Percentiles rank a stretch among this genome's conserved stretches.
Conservation (phyloP, 192 early-diverging fungal species). For the Chytriomyces sp. region DNA sequence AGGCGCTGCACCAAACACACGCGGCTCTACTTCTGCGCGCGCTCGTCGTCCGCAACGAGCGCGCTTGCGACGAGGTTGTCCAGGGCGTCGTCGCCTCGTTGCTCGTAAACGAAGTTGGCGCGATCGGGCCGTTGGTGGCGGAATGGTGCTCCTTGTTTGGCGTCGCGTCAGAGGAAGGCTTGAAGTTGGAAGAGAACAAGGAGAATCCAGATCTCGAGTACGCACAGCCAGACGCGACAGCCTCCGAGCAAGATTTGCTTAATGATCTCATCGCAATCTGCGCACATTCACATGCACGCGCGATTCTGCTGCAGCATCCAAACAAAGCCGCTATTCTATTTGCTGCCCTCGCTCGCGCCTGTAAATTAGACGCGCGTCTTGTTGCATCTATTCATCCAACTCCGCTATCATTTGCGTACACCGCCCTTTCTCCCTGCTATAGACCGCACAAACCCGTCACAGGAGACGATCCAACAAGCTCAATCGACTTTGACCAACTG, state of each 20-base stretch:
- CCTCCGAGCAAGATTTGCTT: neutral
- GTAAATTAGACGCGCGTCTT: slow-evolving; percentile 60
- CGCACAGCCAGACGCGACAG: neutral
- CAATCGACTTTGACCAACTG: neutral
- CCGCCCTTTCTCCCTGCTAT: slow-evolving; percentile 4
- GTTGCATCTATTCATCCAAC: slow-evolving; percentile 68
- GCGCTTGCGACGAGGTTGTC: slow-evolving; percentile 51
- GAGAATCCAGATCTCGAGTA: slow-evolving; percentile 1
- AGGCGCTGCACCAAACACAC: slow-evolving; percentile 64
- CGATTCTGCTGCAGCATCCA: neutral
- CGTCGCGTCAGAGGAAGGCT: neutral
- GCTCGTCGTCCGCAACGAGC: slow-evolving; percentile 57
- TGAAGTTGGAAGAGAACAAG: neutral
- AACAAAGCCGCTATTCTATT: slow-evolving; percentile 55
- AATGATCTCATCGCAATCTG: neutral
- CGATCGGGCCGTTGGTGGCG: slow-evolving; percentile 22
- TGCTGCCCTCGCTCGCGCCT: slow-evolving; percentile 47
- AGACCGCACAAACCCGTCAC: neutral
- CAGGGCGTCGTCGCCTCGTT: slow-evolving; percentile 31
- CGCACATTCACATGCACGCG: neutral
- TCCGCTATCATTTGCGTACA: slow-evolving; percentile 57
- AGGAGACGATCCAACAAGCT: neutral
- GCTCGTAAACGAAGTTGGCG: slow-evolving; percentile 16
- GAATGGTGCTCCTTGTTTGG: neutral
- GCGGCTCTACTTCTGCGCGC: slow-evolving; percentile 58